Conservation (phyloP, 257 asterid species). For the Osmanthus fragrans region DNA sequence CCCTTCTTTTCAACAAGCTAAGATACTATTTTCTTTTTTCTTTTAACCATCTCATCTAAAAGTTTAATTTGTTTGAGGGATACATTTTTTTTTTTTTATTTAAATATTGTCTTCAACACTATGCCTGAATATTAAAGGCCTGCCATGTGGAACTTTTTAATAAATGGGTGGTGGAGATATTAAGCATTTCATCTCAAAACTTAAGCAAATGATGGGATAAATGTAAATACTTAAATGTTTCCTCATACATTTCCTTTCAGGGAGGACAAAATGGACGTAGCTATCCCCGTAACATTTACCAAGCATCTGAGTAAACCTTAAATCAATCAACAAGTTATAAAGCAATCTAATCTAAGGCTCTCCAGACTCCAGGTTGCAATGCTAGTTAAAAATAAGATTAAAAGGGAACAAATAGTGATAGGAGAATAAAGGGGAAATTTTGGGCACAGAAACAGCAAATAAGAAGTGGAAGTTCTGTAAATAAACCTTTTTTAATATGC, state of each 20-base stretch:
- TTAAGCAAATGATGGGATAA: neutral
- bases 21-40: neutral
- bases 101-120: neutral
- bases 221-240: neutral
- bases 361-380: conserved; percentile 8
- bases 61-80: no score
- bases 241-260: neutral
- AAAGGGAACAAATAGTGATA: neutral
- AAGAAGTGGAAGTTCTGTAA: neutral
- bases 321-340: neutral
- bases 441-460: conserved; percentile 10
- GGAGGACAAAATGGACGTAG: neutral
- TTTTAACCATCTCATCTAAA: neutral
- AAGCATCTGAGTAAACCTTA: conserved; percentile 7
- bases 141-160: neutral
- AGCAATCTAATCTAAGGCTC: neutral
- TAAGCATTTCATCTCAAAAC: neutral
- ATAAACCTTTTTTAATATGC: neutral
- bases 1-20: neutral
- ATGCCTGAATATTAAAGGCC: neutral
- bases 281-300: neutral
- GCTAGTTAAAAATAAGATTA: conserved; percentile 16
- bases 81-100: neutral
- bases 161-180: neutral
- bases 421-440: conserved; percentile 12